Evolutionary conservation across 2,329 filamentous ascomycete species (phyloP).

Genomic region (Coniella vitis): DNA sequence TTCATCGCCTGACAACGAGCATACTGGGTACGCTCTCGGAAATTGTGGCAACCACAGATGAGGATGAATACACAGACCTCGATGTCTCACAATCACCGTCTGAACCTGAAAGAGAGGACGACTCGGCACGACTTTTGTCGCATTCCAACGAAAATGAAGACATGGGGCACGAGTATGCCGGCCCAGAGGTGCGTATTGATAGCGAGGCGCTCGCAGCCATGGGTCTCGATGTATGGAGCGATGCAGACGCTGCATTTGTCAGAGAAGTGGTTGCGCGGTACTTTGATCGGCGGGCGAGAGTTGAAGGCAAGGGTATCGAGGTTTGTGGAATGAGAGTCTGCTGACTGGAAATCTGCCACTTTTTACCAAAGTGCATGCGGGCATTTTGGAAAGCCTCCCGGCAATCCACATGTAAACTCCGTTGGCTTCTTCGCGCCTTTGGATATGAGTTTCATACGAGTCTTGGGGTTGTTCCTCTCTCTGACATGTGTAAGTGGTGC

Average conservation of each 20-base stretch:
- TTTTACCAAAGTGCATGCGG: background rate
- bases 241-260: conserved; percentile 62
- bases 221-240: conserved; percentile 74
- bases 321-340: conserved; percentile 70
- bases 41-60: conserved; percentile 46
- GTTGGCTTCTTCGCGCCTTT: no score
- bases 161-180: conserved; percentile 21
- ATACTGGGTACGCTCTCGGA: conserved; percentile 57
- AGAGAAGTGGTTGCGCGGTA: conserved; percentile 55
- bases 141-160: conserved; percentile 17
- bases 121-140: conserved; percentile 16
- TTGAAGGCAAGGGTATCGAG: conserved; percentile 64
- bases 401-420: no score
- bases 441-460: no score
- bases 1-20: conserved; percentile 66
- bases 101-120: conserved; percentile 21
- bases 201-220: conserved; percentile 61
- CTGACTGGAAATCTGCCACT: no score
- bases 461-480: no score
- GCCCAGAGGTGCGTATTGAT: conserved; percentile 45
- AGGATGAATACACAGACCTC: conserved; percentile 29
- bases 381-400: no score
- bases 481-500: no score
- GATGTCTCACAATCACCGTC: conserved; percentile 28
- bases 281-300: conserved; percentile 55